Base-by-base conservation (phyloP, 2,329 filamentous ascomycete species). In the Penicillium oxalicum region DNA sequence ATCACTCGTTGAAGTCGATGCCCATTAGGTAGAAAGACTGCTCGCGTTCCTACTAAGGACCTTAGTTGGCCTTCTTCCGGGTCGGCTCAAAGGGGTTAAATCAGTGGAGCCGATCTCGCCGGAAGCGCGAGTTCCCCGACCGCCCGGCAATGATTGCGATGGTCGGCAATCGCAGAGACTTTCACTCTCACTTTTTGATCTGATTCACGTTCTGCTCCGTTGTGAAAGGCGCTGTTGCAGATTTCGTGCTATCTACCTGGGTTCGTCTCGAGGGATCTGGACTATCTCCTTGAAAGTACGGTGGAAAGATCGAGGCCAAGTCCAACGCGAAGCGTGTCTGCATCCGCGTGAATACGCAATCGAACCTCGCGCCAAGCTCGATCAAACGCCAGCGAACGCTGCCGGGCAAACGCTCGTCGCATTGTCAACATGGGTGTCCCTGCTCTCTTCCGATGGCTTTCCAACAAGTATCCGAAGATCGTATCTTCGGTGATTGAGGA, bases 391-490 rank as follows among this genome's bases (percentile, higher is more conserved):
- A 32, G 45, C 32, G 11, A 48, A 25, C 42, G 40, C 13, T 52
- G n/a, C 45, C 43, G 32, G 45, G 36, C 25, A n/a, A 40, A 9
- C 41, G 36, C 33, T 40, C 49, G 49, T 54, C 50, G 53, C 54
- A 51, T 56, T 50, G 51, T 50, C 57, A 64, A 55, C 50, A 95
- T 95, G 90, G 90, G 90, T 86, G 91, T 95, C 64, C 90, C 90
- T 60, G 90, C 91, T 53, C 86, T 93, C 57, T 97, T 96, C 71
- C 81, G 91, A 80, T 98, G 91, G 90, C 84, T 97, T 52, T 95
- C 89, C 70, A 87, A 84, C 74, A 97, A 94, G 68, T 96, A 97
- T 66, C 93, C 93, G 52, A 97, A 97, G 75, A 98, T 97, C 67
- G 88, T 97, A 57, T 93, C 88, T 8, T 81, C 86, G 5, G 93